Percentiles rank a stretch among this genome's conserved stretches.
These are phyloP conservation scores for Mastigamoeba balamuthi DNA, from an alignment of 78 protist genomes.

Conservation along the genomic window DNA sequence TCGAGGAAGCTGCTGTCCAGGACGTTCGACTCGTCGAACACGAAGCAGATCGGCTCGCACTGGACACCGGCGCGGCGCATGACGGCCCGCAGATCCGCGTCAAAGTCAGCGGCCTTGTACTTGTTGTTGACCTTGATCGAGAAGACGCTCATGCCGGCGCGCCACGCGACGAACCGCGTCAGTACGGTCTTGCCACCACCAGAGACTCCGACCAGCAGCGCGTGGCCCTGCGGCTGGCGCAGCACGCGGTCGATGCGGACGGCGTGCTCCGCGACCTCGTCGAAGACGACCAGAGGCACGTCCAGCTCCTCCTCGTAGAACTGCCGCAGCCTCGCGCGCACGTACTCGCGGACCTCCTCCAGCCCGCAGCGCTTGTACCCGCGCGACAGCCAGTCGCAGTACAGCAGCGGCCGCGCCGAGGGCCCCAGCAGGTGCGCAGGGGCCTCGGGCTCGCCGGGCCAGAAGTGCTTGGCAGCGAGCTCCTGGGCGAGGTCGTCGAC, in stretches of 20 bases:
- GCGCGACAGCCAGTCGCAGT: constrained; percentile 69
- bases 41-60: constrained; percentile 88
- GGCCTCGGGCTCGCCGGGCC: constrained; percentile 13
- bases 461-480: constrained; percentile 61
- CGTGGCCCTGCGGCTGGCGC: constrained; percentile 90
- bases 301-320: constrained; percentile 90
- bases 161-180: constrained; percentile 84
- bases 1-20: constrained; percentile 91
- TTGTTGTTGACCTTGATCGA: constrained; percentile 61
- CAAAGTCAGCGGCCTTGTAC: constrained; percentile 84
- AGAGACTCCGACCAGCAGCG: constrained; percentile 77
- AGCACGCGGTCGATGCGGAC: constrained; percentile 91
- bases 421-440: too few species aligned
- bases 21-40: constrained; percentile 91
- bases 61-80: constrained; percentile 84
- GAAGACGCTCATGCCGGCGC: constrained; percentile 58
- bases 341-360: constrained; percentile 64
- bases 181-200: constrained; percentile 93
- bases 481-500: constrained; percentile 57
- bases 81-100: constrained; percentile 84
- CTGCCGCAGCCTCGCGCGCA: constrained; percentile 65
- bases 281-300: constrained; percentile 86
- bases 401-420: constrained; percentile 87
- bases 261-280: constrained; percentile 83
- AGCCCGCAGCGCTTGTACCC: constrained; percentile 63